Conservation (phyloP, 495 filamentous ascomycete species). For the Aspergillus baeticus region DNA sequence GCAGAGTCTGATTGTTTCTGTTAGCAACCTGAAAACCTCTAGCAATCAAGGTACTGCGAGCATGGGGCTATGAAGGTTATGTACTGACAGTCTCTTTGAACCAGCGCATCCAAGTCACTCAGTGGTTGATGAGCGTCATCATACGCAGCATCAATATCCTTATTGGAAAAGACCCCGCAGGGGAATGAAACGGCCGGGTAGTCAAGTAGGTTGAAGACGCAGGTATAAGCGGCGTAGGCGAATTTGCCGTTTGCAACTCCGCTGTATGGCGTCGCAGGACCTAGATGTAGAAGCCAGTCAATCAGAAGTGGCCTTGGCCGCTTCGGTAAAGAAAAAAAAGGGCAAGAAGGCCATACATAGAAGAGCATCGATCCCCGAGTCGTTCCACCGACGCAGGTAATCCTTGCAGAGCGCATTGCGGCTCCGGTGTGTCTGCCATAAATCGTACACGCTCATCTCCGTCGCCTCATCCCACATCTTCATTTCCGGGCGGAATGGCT, state of each 20-base stretch:
- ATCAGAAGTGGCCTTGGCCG: too few species aligned
- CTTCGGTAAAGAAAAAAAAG: too few species aligned
- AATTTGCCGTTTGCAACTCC: conserved; percentile 9
- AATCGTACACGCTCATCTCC: conserved; percentile 26
- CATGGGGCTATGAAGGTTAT: too few species aligned
- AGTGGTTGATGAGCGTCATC: not conserved
- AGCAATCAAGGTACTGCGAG: too few species aligned
- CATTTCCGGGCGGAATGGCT: conserved; percentile 52
- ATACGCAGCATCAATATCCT: not conserved
- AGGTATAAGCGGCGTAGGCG: conserved; percentile 6
- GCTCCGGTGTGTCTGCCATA: conserved; percentile 38
- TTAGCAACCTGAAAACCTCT: too few species aligned
- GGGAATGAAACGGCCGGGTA: conserved; percentile 12
- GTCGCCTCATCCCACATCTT: conserved; percentile 30
- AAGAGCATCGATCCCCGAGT: conserved; percentile 9
- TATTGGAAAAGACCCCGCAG: conserved; percentile 2
- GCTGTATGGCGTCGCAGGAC: conserved; percentile 7
- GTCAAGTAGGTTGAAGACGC: conserved; percentile 11
- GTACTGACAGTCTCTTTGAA: conserved; percentile 7
- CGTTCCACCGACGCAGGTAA: conserved; percentile 46
- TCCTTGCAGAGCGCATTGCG: conserved; percentile 37
- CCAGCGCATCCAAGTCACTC: conserved; percentile 1
- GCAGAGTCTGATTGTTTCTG: conserved; percentile 2
- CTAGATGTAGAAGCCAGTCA: too few species aligned
- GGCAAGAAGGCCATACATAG: conserved; percentile 5